A percentile compares a stretch with the other conserved stretches of the same genome.
These are phyloP conservation scores for Adansonia gregorii DNA, from an alignment of 441 rosid genomes.

Conservation along the genomic window DNA sequence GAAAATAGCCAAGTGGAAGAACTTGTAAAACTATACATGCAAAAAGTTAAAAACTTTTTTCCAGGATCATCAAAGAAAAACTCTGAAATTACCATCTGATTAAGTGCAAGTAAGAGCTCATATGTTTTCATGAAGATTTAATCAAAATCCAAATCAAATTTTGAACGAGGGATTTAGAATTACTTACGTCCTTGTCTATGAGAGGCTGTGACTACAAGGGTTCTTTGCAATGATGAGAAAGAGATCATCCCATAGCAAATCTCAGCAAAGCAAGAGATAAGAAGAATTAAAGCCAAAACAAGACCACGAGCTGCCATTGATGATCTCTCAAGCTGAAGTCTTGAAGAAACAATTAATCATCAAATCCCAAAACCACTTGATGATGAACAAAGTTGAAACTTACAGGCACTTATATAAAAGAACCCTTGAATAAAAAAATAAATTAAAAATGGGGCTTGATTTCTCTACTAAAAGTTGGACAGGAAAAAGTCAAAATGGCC, in stretches of 20 bases:
- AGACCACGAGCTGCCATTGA: conserved; percentile 38
- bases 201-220: conserved; percentile 51
- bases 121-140: not conserved
- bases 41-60: not conserved
- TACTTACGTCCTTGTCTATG: conserved; percentile 46
- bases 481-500: conserved; percentile 33
- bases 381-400: not conserved
- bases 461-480: not conserved
- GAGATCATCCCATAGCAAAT: conserved; percentile 39
- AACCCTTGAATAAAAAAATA: not conserved
- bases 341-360: not conserved
- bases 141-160: not conserved
- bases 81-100: not conserved
- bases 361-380: not conserved
- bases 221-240: conserved; percentile 48
- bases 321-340: not conserved
- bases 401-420: conserved; percentile 24
- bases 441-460: not conserved
- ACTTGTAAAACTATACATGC: not conserved
- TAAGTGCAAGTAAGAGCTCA: not conserved
- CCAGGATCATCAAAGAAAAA: not conserved
- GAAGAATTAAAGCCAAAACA: conserved; percentile 41
- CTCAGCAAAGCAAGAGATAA: conserved; percentile 39
- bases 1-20: not conserved
- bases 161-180: not conserved